Percentiles rank a stretch among this genome's conserved stretches.
These are phyloP conservation scores for Cucumis cinereus DNA, from an alignment of 306 rosid species.

Conservation along the genomic window DNA sequence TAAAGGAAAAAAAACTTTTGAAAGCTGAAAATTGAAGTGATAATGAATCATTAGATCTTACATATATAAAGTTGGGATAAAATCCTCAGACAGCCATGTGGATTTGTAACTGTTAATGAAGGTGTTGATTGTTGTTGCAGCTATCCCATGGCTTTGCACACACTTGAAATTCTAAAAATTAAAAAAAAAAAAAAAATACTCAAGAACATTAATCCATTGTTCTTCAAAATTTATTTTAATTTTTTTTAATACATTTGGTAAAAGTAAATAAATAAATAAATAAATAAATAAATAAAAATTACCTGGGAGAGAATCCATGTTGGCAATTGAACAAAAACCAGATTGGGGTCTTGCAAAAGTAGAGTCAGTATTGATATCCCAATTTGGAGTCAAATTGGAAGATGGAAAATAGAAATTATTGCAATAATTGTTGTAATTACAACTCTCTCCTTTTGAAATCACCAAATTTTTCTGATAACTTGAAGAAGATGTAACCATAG, in stretches of 20 bases:
- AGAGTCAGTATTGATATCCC: conserved; percentile 35
- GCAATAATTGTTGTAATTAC: conserved; percentile 9
- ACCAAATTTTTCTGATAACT: neutral
- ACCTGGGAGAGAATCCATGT: conserved; percentile 21
- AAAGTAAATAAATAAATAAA: too few relatives aligned
- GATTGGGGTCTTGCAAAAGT: conserved; percentile 12
- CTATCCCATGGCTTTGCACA: conserved; percentile 13
- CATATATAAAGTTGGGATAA: neutral
- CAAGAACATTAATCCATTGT: neutral
- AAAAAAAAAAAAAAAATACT: neutral
- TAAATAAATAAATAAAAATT: neutral
- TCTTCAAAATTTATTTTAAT: neutral
- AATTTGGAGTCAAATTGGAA: conserved; percentile 48
- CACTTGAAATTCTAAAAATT: conserved; percentile 16
- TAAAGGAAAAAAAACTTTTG: too few relatives aligned
- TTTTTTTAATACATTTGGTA: neutral
- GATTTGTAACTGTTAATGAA: neutral
- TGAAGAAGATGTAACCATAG: neutral
- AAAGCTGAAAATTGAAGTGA: neutral
- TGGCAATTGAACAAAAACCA: conserved; percentile 16
- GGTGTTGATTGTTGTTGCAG: conserved; percentile 11
- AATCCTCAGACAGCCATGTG: neutral
- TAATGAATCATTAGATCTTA: neutral
- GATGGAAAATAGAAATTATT: conserved; percentile 17
- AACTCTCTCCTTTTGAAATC: conserved; percentile 31